Base-by-base conservation (phyloP, 805 yeast species). In the Pichia occidentalis region DNA sequence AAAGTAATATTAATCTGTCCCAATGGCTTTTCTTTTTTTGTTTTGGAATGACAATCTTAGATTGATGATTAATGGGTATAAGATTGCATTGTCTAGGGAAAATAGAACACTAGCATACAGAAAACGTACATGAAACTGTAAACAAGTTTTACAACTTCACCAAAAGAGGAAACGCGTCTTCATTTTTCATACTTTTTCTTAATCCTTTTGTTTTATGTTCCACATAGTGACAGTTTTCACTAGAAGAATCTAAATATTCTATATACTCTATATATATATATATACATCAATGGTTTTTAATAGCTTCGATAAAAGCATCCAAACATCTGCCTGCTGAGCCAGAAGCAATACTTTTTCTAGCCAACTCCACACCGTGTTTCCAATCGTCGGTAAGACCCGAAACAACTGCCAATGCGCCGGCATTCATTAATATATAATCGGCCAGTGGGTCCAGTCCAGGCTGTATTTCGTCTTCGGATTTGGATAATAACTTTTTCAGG, bases 401-500 rank as follows among this genome's bases (percentile, higher is more conserved):
- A 18, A 87, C 75, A 22, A 82, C 85, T 1, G 90, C 88, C 40
- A 92, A 64, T 0, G 95, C 95, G 3, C 88, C 88, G 16, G 94
- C 71, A 59, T 92, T 92, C 71, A 92, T 61, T 40, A 90, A 59
- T n/a, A 92, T 92, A 61, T 88, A 92, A 61, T 92, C 96, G 36
- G 80, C 77, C 12, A 88, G 61, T 3, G 97, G 85, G 42, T 76
- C 65, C 19, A 73, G 68, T 39, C 63, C 75, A 1, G 59, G 43
- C n/a, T 41, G 29, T 1, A 38, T 17, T 26, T 64, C 60, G 5
- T 67, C 63, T 31, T 64, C 53, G 43, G 73, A 71, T 37, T 74
- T 67, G 10, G 51, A 49, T 32, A 75, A 48, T 54, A 67, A 67
- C 46, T 56, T 47, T 13, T 56, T 61, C 34, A 87, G 70, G 1